These are phyloP conservation scores for Cordyceps tenuipes DNA, from an alignment of 2,329 filamentous ascomycete genomes.

Conservation along the genomic window DNA sequence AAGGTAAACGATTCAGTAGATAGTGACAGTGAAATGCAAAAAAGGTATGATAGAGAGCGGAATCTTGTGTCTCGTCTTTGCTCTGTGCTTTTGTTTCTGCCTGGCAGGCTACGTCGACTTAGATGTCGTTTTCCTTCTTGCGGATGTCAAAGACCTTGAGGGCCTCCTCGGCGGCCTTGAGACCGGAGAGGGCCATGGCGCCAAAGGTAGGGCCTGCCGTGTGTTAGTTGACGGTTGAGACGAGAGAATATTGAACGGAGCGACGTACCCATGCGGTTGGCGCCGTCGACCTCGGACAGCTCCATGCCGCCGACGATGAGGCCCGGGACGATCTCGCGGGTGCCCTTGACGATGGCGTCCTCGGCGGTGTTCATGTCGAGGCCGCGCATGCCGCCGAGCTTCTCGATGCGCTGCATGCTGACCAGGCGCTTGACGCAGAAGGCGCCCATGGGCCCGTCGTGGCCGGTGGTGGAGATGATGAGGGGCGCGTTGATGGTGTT, in stretches of 20 bases:
- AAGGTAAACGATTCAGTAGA: neutral
- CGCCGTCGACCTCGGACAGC: constrained; percentile 80
- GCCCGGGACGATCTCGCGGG: constrained; percentile 78
- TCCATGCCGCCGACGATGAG: constrained; percentile 95
- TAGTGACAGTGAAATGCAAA: constrained; percentile 7
- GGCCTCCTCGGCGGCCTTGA: constrained; percentile 86
- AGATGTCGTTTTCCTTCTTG: constrained; percentile 66
- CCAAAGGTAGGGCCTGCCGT: constrained; percentile 63
- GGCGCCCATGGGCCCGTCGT: constrained; percentile 84
- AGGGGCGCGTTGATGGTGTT: constrained; percentile 93
- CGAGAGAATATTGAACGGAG: constrained; percentile 21
- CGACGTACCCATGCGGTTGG: constrained; percentile 73
- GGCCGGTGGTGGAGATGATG: constrained; percentile 82
- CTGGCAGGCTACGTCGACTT: constrained; percentile 14
- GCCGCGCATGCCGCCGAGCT: constrained; percentile 85
- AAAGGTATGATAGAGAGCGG: neutral
- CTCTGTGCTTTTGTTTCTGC: neutral
- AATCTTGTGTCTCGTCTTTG: neutral
- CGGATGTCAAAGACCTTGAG: constrained; percentile 68
- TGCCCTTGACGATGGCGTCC: constrained; percentile 88
- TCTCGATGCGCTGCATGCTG: constrained; percentile 74
- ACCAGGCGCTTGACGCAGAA: constrained; percentile 89
- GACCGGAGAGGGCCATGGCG: constrained; percentile 78
- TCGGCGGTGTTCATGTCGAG: constrained; percentile 88
- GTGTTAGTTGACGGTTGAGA: constrained; percentile 34